Evolutionary conservation across 768 basidiomycete genomes (phyloP), one percentile per base, ranked within the genome.

Genomic region (Russula vinacea): DNA sequence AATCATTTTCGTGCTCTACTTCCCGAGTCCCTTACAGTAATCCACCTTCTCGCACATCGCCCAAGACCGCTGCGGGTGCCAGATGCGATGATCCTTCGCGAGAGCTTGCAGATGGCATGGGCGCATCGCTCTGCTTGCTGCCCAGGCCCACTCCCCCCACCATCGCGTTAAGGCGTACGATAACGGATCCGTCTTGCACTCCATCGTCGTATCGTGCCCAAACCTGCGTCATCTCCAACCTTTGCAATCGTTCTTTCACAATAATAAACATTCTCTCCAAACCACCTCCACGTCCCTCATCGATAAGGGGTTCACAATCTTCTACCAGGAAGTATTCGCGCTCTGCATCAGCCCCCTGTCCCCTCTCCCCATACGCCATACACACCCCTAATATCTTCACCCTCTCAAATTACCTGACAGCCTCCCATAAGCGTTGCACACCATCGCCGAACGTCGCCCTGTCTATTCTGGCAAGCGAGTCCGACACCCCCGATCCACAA

Each of bases 221-320:
- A 79, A 80, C 58, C 77, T 91, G 45, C 78, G 76, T 37, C 81
- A 85, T 70, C 77, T 91, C 9, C 2, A 83, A 88, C 66, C 3
- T 74, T 90, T 49, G 84, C 84, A 19, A 89, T 86, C 70, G 79
- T 13, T 88, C 87, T 0, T 87, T 91, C 72, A 86, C 86, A 62
- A 78, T 90, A 44, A 88, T 89, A 71, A 66, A 82, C 74, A 57
- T n/a, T n/a, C n/a, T n/a, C n/a, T n/a, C n/a, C n/a, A n/a, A n/a
- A n/a, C n/a, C 52, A 19, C 45, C 11, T 16, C 24, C 33, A 4
- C 8, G 1, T 2, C 3, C 11, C 49, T 13, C 35, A 10, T 32
- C 29, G 17, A 16, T 13, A 55, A 6, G 22, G 24, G n/a, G n/a
- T n/a, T 22, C 35, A 33, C 39, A n/a, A n/a, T 60, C 8, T 4